Conservation (phyloP, 306 rosid species). For the Citrullus amarus region DNA sequence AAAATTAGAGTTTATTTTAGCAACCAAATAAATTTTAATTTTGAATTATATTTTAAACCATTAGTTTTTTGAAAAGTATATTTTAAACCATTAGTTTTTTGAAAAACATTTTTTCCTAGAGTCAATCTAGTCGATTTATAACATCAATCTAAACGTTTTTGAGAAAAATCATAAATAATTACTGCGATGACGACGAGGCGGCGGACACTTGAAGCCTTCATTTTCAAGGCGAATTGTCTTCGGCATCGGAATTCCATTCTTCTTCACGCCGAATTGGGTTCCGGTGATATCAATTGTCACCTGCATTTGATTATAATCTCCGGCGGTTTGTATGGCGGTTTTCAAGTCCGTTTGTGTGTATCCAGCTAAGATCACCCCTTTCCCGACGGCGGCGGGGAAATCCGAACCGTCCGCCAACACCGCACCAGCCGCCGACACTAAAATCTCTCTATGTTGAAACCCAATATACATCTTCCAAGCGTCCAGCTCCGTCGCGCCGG, state of each 20-base stretch:
- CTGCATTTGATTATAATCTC: slow-evolving; percentile 40
- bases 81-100: too few relatives aligned
- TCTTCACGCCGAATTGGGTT: slow-evolving; percentile 45
- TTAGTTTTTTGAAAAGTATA: too few relatives aligned
- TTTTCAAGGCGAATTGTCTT: slow-evolving; percentile 47
- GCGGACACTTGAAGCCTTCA: slow-evolving; percentile 70
- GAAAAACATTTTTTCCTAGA: too few relatives aligned
- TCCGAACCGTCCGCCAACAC: slow-evolving; percentile 35
- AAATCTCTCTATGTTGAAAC: slow-evolving; percentile 61
- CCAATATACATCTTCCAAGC: slow-evolving; percentile 71
- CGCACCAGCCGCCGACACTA: slow-evolving; percentile 49
- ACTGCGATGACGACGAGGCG: slow-evolving; percentile 26
- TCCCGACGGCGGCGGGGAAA: slow-evolving; percentile 45
- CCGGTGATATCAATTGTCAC: slow-evolving; percentile 33
- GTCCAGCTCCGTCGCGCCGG: slow-evolving; percentile 37
- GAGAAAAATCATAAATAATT: neutral
- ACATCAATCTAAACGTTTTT: too few relatives aligned
- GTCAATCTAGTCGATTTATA: too few relatives aligned
- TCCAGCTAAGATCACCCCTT: slow-evolving; percentile 50
- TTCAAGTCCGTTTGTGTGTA: slow-evolving; percentile 34
- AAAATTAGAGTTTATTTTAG: too few relatives aligned
- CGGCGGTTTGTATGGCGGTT: slow-evolving; percentile 55
- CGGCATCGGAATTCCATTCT: slow-evolving; percentile 43
- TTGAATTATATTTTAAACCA: too few relatives aligned
- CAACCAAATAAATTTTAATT: too few relatives aligned